These are phyloP conservation scores for Solanum paucissectum DNA, from an alignment of 257 asterid genomes.

Conservation along the genomic window DNA sequence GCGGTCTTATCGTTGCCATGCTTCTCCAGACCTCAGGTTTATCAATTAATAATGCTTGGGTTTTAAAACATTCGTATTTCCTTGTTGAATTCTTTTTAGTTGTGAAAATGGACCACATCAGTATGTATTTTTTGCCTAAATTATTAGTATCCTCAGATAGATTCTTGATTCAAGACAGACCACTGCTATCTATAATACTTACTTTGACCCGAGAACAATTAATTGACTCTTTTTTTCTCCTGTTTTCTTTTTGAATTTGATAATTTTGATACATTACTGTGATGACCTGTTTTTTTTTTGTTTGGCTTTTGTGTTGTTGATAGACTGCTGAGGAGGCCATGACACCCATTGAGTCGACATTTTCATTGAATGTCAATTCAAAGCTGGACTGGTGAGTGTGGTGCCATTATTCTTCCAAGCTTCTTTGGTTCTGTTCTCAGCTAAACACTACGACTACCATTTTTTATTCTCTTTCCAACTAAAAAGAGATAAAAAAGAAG, in stretches of 20 bases:
- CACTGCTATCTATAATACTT: not conserved
- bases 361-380: constrained; percentile 89
- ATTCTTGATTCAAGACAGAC: not conserved
- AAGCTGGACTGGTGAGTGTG: constrained; percentile 74
- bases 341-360: constrained; percentile 97
- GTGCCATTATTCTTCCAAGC: not conserved
- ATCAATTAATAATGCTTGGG: not conserved
- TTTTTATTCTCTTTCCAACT: not conserved
- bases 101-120: not conserved
- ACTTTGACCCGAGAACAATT: not conserved
- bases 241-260: not conserved
- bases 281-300: not conserved
- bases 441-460: not conserved
- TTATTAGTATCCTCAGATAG: not conserved
- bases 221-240: not conserved
- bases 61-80: not conserved
- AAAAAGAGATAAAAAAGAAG: not conserved
- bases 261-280: not conserved
- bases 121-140: not conserved
- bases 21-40: not conserved
- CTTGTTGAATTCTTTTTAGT: not conserved
- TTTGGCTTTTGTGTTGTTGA: constrained; percentile 13
- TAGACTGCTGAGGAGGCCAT: constrained; percentile 98
- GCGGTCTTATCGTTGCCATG: not conserved
- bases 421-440: not conserved